Percentiles rank a stretch among this genome's conserved stretches.
These are phyloP conservation scores for Phoma herbarum DNA, from an alignment of 2,329 filamentous ascomycete genomes.

Conservation along the genomic window DNA sequence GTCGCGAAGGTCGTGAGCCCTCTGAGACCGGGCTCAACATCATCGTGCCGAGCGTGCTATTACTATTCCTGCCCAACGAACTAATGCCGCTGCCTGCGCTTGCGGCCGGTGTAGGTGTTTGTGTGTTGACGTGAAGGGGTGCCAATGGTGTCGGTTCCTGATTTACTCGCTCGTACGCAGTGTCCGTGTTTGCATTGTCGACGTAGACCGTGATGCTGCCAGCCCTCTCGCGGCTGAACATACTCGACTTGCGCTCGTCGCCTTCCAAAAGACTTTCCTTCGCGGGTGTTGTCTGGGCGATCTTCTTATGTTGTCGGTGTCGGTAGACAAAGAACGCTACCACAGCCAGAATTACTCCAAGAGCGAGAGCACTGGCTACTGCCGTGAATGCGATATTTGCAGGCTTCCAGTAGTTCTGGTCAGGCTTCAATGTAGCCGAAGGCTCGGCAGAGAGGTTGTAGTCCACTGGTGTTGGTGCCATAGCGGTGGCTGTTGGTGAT, in stretches of 20 bases:
- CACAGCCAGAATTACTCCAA: slow-evolving; percentile 31
- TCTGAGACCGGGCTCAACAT: slow-evolving; percentile 36
- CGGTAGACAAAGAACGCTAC: slow-evolving; percentile 35
- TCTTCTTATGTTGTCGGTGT: slow-evolving; percentile 38
- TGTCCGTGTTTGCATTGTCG: slow-evolving; percentile 31
- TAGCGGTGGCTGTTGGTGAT: slow-evolving; percentile 15
- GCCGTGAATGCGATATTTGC: slow-evolving; percentile 39
- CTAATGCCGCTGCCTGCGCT: slow-evolving; percentile 38
- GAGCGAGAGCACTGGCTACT: slow-evolving; percentile 37
- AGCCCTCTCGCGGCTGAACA: slow-evolving; percentile 44
- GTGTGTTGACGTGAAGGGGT: slow-evolving; percentile 39
- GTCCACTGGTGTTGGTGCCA: slow-evolving; percentile 41
- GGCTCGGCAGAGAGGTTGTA: slow-evolving; percentile 21
- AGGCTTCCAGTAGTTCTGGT: slow-evolving; percentile 35
- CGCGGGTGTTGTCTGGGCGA: slow-evolving; percentile 29
- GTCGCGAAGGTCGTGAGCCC: slow-evolving; percentile 27
- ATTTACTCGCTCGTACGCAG: slow-evolving; percentile 29
- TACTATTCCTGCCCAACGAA: slow-evolving; percentile 28
- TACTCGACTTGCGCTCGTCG: slow-evolving; percentile 42
- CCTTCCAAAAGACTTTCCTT: slow-evolving; percentile 39
- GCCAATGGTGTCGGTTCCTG: slow-evolving; percentile 38
- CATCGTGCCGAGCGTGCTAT: slow-evolving; percentile 32
- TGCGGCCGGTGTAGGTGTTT: slow-evolving; percentile 25
- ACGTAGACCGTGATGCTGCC: slow-evolving; percentile 45
- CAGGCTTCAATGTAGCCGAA: slow-evolving; percentile 18